phyloP scores from a whole-genome alignment of 192 early-diverging fungal genomes.

The Diversispora epigaea region DNA sequence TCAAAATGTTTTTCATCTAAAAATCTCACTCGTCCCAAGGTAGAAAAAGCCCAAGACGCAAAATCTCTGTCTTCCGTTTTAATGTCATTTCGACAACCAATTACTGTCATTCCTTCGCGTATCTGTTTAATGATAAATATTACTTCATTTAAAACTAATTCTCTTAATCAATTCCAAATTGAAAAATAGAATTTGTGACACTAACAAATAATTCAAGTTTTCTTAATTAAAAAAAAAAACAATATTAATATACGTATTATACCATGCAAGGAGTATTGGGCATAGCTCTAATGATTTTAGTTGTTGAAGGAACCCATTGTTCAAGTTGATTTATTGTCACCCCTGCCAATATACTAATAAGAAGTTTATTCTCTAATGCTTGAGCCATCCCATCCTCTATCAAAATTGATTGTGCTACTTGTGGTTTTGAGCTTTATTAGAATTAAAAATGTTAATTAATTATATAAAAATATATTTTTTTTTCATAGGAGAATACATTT shows the following conservation, averaged over 20 bases:
- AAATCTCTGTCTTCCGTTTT: constrained; percentile 40
- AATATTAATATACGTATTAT: neutral
- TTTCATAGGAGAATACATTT: neutral
- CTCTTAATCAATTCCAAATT: neutral
- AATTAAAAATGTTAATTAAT: neutral
- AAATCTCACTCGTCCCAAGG: constrained; percentile 48
- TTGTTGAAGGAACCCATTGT: constrained; percentile 46
- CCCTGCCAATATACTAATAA: constrained; percentile 56
- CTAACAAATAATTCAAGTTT: neutral
- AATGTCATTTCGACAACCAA: constrained; percentile 41
- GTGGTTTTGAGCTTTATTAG: constrained; percentile 50
- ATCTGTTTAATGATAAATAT: constrained; percentile 33
- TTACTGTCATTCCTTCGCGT: constrained; percentile 56
- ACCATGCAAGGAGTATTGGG: constrained; percentile 58
- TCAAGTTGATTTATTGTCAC: constrained; percentile 51
- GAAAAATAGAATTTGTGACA: neutral
- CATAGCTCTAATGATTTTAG: constrained; percentile 54
- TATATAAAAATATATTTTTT: neutral
- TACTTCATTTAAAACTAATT: too few relatives aligned
- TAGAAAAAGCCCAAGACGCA: constrained; percentile 49
- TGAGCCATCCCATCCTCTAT: constrained; percentile 44
- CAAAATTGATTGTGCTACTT: constrained; percentile 48
- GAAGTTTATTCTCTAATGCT: constrained; percentile 43
- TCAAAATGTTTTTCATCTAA: constrained; percentile 57
- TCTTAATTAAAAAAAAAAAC: neutral